Base-by-base conservation (phyloP, 768 basidiomycete species). In the Russula ochroleuca region DNA sequence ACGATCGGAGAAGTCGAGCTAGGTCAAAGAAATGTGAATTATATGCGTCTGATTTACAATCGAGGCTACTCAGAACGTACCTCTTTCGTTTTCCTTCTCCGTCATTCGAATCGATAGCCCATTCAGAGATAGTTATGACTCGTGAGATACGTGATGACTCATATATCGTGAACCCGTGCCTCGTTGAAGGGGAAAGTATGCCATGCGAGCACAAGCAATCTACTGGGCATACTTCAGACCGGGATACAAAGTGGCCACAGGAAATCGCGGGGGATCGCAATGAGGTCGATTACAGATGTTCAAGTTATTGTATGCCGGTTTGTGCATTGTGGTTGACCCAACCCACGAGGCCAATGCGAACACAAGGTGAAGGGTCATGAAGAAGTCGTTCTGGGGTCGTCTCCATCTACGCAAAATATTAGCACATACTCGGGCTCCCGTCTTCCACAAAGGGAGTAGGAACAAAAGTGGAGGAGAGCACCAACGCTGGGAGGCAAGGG, bases 321-420 rank as follows among this genome's bases (percentile, higher is more conserved):
- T 19, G 57, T 17, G 6, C n/a, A 35, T 59, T 43, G 21, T 48
- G 33, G 52, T 54, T 38, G 47, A 41, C 55, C 28, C 25, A 40
- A 25, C 28, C 63, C 52, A 64, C 15, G 63, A 64, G 63, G 63
- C 63, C 43, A 23, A 40, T 31, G 52, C 15, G 25, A 52, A 52
- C 62, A 63, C 62, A 63, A 58, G 62, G 51, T 23, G n/a, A 52
- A 17, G 40, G 9, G 35, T 19, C 41, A 23, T 37, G 41, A 33
- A 4, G 41, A 53, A 28, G 45, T 21, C n/a, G 45, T 31, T 11
- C 47, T 43, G n/a, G 35, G 6, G 43, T 38, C 14, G 14, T 40
- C 43, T 19, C 62, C 23, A 59, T 53, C 57, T 37, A 33, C 1
- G 15, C 7, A 41, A 15, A 33, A 40, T 41, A 33, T 59, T 21